These are phyloP conservation scores for Penicillium sp. DNA, from an alignment of 2,329 filamentous ascomycete species.

Conservation along the genomic window DNA sequence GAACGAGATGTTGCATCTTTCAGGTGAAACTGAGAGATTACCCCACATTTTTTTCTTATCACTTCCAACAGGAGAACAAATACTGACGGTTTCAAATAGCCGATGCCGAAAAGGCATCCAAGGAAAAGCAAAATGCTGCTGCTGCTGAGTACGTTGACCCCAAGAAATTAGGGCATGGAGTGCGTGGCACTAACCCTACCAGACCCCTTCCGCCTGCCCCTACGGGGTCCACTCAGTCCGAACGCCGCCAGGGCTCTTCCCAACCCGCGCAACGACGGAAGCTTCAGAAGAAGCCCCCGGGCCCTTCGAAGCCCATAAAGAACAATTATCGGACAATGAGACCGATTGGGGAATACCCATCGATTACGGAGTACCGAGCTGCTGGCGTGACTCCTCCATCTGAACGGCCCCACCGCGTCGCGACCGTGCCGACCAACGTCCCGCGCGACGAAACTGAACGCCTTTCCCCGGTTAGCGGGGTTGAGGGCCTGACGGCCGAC, in stretches of 20 bases:
- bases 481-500: background rate
- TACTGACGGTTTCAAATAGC: background rate
- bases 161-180: constrained; percentile 18
- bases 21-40: background rate
- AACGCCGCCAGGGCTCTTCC: constrained; percentile 11
- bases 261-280: constrained; percentile 17
- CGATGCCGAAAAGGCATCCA: background rate
- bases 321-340: constrained; percentile 14
- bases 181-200: constrained; percentile 22
- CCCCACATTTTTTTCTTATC: background rate
- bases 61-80: background rate
- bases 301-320: constrained; percentile 6
- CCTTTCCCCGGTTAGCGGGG: constrained; percentile 1
- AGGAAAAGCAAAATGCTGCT: background rate
- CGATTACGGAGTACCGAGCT: constrained; percentile 20
- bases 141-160: constrained; percentile 5
- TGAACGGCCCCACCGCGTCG: constrained; percentile 20
- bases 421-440: constrained; percentile 2
- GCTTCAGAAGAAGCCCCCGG: constrained; percentile 17
- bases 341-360: constrained; percentile 24
- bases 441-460: constrained; percentile 6
- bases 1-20: background rate
- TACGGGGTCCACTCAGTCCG: constrained; percentile 18
- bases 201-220: constrained; percentile 22
- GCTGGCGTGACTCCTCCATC: constrained; percentile 18